Evolutionary conservation across 2,329 filamentous ascomycete species (phyloP).

Genomic region (Cucurbitaria berberidis): DNA sequence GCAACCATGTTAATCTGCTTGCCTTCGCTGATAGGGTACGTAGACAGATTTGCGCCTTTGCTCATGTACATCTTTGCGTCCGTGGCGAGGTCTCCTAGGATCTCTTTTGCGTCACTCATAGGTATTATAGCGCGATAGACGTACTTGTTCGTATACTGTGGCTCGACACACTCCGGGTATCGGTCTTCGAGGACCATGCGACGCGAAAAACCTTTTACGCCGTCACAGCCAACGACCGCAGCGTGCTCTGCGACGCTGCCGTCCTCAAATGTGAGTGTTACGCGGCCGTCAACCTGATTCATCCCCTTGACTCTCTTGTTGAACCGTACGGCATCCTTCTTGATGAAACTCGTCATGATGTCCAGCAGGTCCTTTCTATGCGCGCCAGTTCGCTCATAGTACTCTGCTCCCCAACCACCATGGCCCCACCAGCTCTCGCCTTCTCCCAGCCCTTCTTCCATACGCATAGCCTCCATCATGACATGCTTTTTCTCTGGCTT

Average conservation of each 20-base stretch:
- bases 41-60: constrained; percentile 19
- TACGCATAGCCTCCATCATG: constrained; percentile 52
- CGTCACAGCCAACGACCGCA: constrained; percentile 57
- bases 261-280: constrained; percentile 48
- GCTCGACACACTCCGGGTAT: constrained; percentile 24
- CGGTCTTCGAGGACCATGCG: constrained; percentile 23
- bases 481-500: constrained; percentile 47
- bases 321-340: constrained; percentile 31
- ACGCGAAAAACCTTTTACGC: constrained; percentile 49
- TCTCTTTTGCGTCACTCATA: constrained; percentile 47
- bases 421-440: constrained; percentile 45
- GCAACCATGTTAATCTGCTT: constrained; percentile 27
- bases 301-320: constrained; percentile 30
- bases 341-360: constrained; percentile 56
- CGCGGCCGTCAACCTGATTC: constrained; percentile 46
- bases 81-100: constrained; percentile 43
- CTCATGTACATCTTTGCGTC: constrained; percentile 41
- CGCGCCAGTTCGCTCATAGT: constrained; percentile 50
- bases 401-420: constrained; percentile 46
- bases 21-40: constrained; percentile 35
- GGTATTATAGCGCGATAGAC: constrained; percentile 38
- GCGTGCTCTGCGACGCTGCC: constrained; percentile 44
- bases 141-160: constrained; percentile 35
- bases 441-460: constrained; percentile 50
- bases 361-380: constrained; percentile 53